These are phyloP conservation scores for Endocarpon pusillum DNA, from an alignment of 495 filamentous ascomycete genomes.

Conservation along the genomic window DNA sequence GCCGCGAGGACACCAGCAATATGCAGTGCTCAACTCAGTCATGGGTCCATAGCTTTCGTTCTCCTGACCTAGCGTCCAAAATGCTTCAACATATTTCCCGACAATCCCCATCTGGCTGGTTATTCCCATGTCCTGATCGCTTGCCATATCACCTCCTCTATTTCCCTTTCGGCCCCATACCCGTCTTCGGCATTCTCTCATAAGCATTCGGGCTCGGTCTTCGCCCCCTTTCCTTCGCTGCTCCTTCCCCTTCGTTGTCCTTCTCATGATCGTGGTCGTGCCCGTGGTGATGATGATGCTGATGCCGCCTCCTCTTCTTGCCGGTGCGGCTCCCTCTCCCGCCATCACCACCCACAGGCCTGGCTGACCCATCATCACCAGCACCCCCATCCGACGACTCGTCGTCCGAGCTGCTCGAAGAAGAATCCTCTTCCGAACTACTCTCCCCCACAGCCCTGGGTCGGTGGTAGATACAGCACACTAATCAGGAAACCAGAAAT, in stretches of 20 bases:
- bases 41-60: too few species aligned
- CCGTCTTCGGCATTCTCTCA: slow-evolving; percentile 68
- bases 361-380: slow-evolving; percentile 15
- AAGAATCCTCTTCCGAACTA: slow-evolving; percentile 52
- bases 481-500: slow-evolving; percentile 29
- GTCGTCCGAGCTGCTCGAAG: slow-evolving; percentile 43
- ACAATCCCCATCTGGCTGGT: too few species aligned
- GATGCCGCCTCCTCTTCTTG: slow-evolving; percentile 10
- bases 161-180: slow-evolving; percentile 1
- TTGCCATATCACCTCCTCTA: too few species aligned
- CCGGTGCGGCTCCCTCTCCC: slow-evolving; percentile 6
- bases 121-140: too few species aligned
- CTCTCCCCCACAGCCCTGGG: slow-evolving; percentile 71
- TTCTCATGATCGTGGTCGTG: slow-evolving; percentile 23
- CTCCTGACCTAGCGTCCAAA: too few species aligned
- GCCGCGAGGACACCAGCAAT: too few species aligned
- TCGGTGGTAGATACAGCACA: slow-evolving; percentile 97
- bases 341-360: slow-evolving; percentile 6
- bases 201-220: slow-evolving; percentile 83
- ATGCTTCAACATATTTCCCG: too few species aligned
- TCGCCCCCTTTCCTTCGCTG: slow-evolving; percentile 29
- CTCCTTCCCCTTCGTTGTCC: slow-evolving; percentile 18
- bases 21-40: too few species aligned
- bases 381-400: slow-evolving; percentile 38
- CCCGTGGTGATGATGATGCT: slow-evolving; percentile 14